Conservation (phyloP, 2,329 filamentous ascomycete genomes). For the Sphaceloma murrayae region DNA sequence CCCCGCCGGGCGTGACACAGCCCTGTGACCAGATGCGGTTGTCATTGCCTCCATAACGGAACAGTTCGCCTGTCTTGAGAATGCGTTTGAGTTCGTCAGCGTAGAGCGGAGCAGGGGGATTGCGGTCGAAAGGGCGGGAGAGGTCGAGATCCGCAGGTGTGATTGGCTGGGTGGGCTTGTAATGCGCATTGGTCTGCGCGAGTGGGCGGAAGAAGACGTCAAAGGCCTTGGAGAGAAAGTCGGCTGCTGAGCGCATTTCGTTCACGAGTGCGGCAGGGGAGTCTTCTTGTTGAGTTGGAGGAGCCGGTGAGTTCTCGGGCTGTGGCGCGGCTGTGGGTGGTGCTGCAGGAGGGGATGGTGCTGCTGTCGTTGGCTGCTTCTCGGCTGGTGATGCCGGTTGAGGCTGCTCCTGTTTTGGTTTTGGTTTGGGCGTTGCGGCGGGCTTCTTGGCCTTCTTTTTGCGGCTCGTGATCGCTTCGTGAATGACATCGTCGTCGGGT, state of each 20-base stretch:
- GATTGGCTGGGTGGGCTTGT: slow-evolving; percentile 24
- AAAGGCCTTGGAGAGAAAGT: slow-evolving; percentile 25
- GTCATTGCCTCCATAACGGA: slow-evolving; percentile 36
- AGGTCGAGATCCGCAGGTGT: slow-evolving; percentile 17
- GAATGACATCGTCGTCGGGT: slow-evolving; percentile 42
- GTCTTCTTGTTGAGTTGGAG: slow-evolving; percentile 21
- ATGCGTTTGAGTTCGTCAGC: slow-evolving; percentile 35
- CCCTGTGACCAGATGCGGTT: slow-evolving; percentile 45
- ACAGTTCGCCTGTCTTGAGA: slow-evolving; percentile 49
- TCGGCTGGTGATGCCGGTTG: slow-evolving; percentile 21
- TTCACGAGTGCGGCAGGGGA: slow-evolving; percentile 27
- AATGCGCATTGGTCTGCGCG: slow-evolving; percentile 22
- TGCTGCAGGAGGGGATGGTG: slow-evolving; percentile 19
- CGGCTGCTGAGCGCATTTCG: slow-evolving; percentile 22
- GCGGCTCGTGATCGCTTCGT: slow-evolving; percentile 64
- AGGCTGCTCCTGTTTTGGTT: slow-evolving; percentile 20
- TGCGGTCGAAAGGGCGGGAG: slow-evolving; percentile 21
- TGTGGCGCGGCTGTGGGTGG: slow-evolving; percentile 2
- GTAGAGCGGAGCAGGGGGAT: slow-evolving; percentile 26
- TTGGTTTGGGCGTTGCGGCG: slow-evolving; percentile 19
- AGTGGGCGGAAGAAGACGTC: slow-evolving; percentile 27
- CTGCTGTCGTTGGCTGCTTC: slow-evolving; percentile 18
- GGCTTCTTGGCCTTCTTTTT: slow-evolving; percentile 79
- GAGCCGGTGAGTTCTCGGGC: background rate
- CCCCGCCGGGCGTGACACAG: slow-evolving; percentile 65